These are phyloP conservation scores for Verticillium zaregamsianum DNA, from an alignment of 2,329 filamentous ascomycete genomes.

Conservation along the genomic window DNA sequence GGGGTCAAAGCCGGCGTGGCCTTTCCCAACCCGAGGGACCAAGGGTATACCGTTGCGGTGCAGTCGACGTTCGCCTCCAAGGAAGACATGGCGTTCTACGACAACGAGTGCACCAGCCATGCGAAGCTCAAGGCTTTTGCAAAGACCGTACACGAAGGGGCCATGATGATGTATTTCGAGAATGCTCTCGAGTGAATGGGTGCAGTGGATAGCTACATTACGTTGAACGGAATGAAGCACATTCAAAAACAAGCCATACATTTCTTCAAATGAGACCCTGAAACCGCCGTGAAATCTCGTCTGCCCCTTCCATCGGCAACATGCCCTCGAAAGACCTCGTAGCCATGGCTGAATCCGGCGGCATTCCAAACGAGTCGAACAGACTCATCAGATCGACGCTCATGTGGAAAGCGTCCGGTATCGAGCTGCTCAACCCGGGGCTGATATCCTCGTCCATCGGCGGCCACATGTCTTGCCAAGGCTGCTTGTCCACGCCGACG, in stretches of 20 bases:
- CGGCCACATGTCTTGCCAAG: conserved; percentile 1
- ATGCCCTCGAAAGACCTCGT: conserved; percentile 7
- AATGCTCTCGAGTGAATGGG: background rate
- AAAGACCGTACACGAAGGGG: conserved; percentile 23
- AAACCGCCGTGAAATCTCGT: conserved; percentile 26
- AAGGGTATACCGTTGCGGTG: conserved; percentile 55
- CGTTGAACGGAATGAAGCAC: background rate
- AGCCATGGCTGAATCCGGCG: conserved; percentile 4
- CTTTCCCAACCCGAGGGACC: conserved; percentile 47
- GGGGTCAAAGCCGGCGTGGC: conserved; percentile 43
- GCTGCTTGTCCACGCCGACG: background rate
- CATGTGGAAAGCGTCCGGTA: conserved; percentile 29
- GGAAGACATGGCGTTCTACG: conserved; percentile 60
- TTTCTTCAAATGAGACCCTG: conserved; percentile 21
- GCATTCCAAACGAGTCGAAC: conserved; percentile 27
- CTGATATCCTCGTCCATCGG: background rate
- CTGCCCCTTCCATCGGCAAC: conserved; percentile 12
- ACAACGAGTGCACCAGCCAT: conserved; percentile 35
- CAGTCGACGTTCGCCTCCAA: conserved; percentile 51
- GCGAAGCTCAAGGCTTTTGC: conserved; percentile 25
- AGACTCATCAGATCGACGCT: conserved; percentile 28
- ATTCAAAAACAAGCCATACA: background rate
- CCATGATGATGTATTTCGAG: conserved; percentile 51
- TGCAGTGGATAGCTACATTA: background rate
- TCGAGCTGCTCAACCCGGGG: conserved; percentile 6